phyloP scores from a whole-genome alignment of 2,329 filamentous ascomycete species.

The Fusarium sacchari region DNA sequence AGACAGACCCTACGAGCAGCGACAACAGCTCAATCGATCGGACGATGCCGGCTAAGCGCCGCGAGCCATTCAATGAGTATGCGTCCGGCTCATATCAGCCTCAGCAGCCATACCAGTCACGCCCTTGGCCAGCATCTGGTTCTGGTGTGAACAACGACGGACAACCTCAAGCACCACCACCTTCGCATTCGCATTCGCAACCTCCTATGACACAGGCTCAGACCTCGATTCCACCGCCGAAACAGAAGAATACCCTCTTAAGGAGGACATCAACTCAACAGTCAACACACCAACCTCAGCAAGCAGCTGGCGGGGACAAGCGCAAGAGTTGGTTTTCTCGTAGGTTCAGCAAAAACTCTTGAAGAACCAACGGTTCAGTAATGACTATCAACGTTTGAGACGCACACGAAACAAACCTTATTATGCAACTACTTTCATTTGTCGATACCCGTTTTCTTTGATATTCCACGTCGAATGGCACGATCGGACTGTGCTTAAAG shows the following conservation, averaged over 20 bases:
- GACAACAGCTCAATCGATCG: constrained; percentile 93
- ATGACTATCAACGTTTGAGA: constrained; percentile 18
- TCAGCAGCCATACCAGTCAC: constrained; percentile 54
- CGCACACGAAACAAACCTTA: constrained; percentile 13
- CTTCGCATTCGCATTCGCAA: constrained; percentile 42
- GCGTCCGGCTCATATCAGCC: constrained; percentile 66
- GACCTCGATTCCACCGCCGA: constrained; percentile 33
- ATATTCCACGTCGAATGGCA: constrained; percentile 12
- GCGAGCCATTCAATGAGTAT: constrained; percentile 69
- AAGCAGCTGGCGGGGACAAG: constrained; percentile 66
- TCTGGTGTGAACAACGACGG: constrained; percentile 44
- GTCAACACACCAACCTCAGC: constrained; percentile 31
- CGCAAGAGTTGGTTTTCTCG: constrained; percentile 90
- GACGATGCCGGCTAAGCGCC: constrained; percentile 65
- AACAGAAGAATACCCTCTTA: constrained; percentile 45
- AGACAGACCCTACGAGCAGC: constrained; percentile 86
- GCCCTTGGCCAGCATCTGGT: constrained; percentile 52
- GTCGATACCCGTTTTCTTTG: constrained; percentile 43
- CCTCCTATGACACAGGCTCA: constrained; percentile 28
- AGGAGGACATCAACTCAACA: constrained; percentile 44
- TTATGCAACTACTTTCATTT: constrained; percentile 37
- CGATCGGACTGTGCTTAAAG: background rate
- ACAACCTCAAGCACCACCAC: constrained; percentile 41
- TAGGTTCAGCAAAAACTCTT: constrained; percentile 74
- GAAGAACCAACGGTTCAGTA: constrained; percentile 5